Conservation (phyloP, 2,329 filamentous ascomycete genomes). For the Paramyrothecium sp. region DNA sequence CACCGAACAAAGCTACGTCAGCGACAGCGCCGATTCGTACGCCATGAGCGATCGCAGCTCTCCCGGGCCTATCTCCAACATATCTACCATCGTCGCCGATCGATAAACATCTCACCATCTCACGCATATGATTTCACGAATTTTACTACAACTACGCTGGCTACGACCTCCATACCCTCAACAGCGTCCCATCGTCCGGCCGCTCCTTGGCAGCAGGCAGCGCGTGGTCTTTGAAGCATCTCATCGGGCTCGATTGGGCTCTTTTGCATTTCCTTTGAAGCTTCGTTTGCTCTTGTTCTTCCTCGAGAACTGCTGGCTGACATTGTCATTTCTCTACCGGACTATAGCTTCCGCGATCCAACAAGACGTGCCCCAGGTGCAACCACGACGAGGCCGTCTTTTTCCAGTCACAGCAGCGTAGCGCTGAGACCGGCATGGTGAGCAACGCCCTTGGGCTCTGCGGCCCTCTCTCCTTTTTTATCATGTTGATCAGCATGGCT, state of each 20-base stretch:
- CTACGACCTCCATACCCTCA: too few species aligned
- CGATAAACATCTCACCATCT: slow-evolving; percentile 6
- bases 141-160: too few species aligned
- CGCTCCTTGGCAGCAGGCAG: too few species aligned
- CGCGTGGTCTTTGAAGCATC: too few species aligned
- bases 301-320: slow-evolving; percentile 38
- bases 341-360: slow-evolving; percentile 83
- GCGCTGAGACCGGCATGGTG: slow-evolving; percentile 97
- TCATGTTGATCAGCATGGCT: not conserved
- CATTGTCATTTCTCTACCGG: slow-evolving; percentile 30
- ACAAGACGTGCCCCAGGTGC: slow-evolving; percentile 83
- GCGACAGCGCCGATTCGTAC: slow-evolving; percentile 21
- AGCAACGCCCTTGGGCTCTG: slow-evolving; percentile 31
- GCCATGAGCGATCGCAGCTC: slow-evolving; percentile 11
- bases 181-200: too few species aligned
- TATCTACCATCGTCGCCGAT: slow-evolving; percentile 17
- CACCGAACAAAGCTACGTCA: slow-evolving; percentile 9
- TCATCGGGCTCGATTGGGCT: too few species aligned
- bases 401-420: slow-evolving; percentile 98
- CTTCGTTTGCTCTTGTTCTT: slow-evolving; percentile 21
- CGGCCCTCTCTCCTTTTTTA: not conserved
- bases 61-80: slow-evolving; percentile 18
- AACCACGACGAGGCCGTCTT: slow-evolving; percentile 89
- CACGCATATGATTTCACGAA: too few species aligned
- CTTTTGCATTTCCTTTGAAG: slow-evolving; percentile 12